Evolutionary conservation across 2,329 filamentous ascomycete species (phyloP), one percentile per base, ranked within the genome.

Genomic region (Diplodia mutila): DNA sequence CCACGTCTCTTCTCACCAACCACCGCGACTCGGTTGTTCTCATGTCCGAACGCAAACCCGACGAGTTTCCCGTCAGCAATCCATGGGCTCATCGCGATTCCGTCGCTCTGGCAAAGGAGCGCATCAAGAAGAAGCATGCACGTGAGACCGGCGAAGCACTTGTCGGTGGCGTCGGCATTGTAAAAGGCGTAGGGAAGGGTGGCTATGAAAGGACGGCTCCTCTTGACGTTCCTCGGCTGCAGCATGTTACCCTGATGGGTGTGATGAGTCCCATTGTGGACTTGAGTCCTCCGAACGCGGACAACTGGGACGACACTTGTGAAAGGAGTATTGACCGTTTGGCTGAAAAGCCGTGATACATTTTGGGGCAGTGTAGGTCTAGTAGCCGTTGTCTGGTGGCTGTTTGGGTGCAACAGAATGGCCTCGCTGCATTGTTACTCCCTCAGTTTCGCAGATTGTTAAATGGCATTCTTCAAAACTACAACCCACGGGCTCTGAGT

Each of bases 231-330:
- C 66, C 66, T 11, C 23, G 64, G 34, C 7, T 67, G 11, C 64
- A 67, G 51, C 66, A 67, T 37, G 21, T 67, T 9, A 48, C 49
- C n/a, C 63, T 64, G 39, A 39, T 67, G 42, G 66, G 66, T 5
- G 66, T 29, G 6, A 27, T 67, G 66, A 63, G 57, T 37, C 66
- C 66, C 6, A 67, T 67, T 21, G 21, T 18, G 4, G 66, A 67
- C 48, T 34, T 23, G 23, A 67, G 65, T 34, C 65, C 65, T 8
- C 55, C 65, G 1, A 66, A 66, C 9, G 39, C 27, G 21, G 27
- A 12, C 1, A 52, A 12, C 5, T n/a, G 23, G 5, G 39, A 21
- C 12, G 27, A 46, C 8, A 3, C 18, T 14, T 14, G 21, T 32
- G 27, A 37, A 8, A 23, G 42, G 53, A 57, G 29, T 8, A 59